phyloP scores from a whole-genome alignment of 2,329 filamentous ascomycete genomes.

The Calonectria pauciramosa region DNA sequence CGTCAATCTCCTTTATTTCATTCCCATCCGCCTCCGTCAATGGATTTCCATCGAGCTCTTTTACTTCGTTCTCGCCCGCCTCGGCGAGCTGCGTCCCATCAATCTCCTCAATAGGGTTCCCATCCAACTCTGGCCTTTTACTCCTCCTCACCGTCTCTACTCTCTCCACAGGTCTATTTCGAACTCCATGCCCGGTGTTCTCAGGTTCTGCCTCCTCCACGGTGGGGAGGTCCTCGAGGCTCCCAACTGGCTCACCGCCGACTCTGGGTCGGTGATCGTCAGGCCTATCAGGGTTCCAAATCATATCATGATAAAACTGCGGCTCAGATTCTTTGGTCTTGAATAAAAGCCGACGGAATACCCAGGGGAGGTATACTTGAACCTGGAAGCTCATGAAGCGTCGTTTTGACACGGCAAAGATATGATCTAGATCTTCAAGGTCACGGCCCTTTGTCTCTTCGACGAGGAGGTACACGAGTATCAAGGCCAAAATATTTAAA shows the following conservation, averaged over 20 bases:
- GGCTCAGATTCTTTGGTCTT: slow-evolving; percentile 39
- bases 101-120: not conserved
- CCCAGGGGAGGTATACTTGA: slow-evolving; percentile 52
- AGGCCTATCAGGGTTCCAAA: slow-evolving; percentile 42
- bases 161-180: not conserved
- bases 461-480: slow-evolving; percentile 59
- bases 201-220: not conserved
- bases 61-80: not conserved
- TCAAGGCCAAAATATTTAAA: slow-evolving; percentile 61
- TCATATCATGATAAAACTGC: slow-evolving; percentile 51
- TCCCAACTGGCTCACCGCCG: slow-evolving; percentile 13
- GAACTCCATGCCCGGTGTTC: not conserved
- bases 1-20: not conserved
- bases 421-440: slow-evolving; percentile 56
- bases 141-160: not conserved
- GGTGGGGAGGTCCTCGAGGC: not conserved
- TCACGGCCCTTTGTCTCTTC: slow-evolving; percentile 58
- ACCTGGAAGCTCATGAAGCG: slow-evolving; percentile 55
- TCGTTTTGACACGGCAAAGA: slow-evolving; percentile 50
- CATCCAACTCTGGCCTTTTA: not conserved
- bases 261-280: slow-evolving; percentile 11
- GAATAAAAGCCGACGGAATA: slow-evolving; percentile 46
- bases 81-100: not conserved
- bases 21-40: not conserved
- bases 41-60: not conserved